Evolutionary conservation across 352 stramenopile genomes (phyloP).

Genomic region (Globisporangium alternatum): DNA sequence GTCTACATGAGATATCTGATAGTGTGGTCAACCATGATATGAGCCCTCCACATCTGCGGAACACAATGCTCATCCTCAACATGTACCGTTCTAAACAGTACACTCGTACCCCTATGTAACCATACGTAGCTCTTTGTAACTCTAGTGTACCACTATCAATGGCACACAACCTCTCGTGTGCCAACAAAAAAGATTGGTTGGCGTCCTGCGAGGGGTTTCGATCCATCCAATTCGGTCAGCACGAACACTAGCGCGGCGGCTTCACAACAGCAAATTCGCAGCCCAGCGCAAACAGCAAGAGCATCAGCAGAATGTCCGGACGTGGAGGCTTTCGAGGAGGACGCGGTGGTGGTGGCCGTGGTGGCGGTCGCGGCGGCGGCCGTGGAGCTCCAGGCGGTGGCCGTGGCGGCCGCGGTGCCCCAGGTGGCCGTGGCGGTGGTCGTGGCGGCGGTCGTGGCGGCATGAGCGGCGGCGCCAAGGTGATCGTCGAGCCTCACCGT

Average conservation of each 20-base stretch:
- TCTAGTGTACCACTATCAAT: background rate
- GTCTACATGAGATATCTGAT: background rate
- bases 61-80: background rate
- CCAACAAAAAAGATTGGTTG: constrained; percentile 7
- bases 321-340: constrained; percentile 30
- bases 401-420: constrained; percentile 27
- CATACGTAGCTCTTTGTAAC: no score
- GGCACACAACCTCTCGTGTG: background rate
- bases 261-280: constrained; percentile 9
- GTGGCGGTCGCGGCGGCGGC: constrained; percentile 48
- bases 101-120: background rate
- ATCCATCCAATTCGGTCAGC: background rate
- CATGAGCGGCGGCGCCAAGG: constrained; percentile 96
- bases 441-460: constrained; percentile 66
- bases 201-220: constrained; percentile 4
- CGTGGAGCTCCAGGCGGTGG: constrained; percentile 18
- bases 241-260: background rate
- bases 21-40: no score
- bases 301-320: constrained; percentile 16
- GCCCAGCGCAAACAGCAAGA: constrained; percentile 3
- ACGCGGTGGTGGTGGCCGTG: constrained; percentile 46
- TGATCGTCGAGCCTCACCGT: constrained; percentile 97
- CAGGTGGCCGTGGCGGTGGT: constrained; percentile 32
- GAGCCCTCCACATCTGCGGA: no score
- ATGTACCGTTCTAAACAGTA: background rate